These are phyloP conservation scores for Pichia sp. DNA, from an alignment of 1,139 yeast species.

Conservation along the genomic window DNA sequence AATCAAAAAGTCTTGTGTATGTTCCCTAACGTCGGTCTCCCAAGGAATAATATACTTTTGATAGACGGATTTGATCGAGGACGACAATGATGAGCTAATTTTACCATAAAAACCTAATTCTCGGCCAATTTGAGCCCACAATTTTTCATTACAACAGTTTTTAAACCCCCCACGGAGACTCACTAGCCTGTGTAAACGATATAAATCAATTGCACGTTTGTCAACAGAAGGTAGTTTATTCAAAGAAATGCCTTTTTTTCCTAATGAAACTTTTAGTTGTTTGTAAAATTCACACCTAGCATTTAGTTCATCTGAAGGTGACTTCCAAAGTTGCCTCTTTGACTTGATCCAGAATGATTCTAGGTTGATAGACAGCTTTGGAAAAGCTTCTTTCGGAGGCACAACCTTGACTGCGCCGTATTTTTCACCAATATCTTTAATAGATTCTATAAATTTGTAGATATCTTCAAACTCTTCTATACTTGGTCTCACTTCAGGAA, in stretches of 20 bases:
- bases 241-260: constrained; percentile 17
- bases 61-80: constrained; percentile 57
- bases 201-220: constrained; percentile 49
- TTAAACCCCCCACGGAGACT: constrained; percentile 51
- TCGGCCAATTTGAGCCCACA: constrained; percentile 65
- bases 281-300: constrained; percentile 31
- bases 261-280: constrained; percentile 30
- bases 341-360: constrained; percentile 54
- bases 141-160: constrained; percentile 45
- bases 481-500: constrained; percentile 26
- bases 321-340: constrained; percentile 43
- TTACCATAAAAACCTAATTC: constrained; percentile 70
- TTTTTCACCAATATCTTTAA: constrained; percentile 38
- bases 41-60: constrained; percentile 29
- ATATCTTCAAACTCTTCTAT: constrained; percentile 30
- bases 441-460: constrained; percentile 41
- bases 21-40: constrained; percentile 9
- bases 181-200: constrained; percentile 44
- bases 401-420: constrained; percentile 71
- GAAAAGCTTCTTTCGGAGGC: constrained; percentile 40
- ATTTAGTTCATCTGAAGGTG: constrained; percentile 28
- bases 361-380: constrained; percentile 37
- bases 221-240: constrained; percentile 46
- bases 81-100: constrained; percentile 62
- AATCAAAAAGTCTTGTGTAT: constrained; percentile 7